Evolutionary conservation across 1,139 yeast genomes (phyloP), one percentile per base, ranked within the genome.

Genomic region (Scheffersomyces quercinus): DNA sequence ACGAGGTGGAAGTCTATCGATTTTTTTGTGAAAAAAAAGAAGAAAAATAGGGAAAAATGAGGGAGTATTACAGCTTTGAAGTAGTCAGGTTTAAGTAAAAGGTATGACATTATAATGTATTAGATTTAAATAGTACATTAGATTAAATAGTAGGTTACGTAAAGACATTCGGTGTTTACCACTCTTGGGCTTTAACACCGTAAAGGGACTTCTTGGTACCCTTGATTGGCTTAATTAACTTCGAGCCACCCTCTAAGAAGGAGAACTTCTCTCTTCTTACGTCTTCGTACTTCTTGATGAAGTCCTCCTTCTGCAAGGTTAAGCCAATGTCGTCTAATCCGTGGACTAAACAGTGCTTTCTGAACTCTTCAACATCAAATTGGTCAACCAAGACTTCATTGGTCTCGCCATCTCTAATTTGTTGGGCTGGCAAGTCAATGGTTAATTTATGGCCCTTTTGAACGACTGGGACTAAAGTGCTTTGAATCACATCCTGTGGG

Each of bases 281-380:
- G 29, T 70, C 78, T 73, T 93, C 99, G 62, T 83, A 93, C 55
- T 82, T 77, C 45, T 67, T 49, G 54, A 93, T 93, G 65, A 62
- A 81, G 44, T 81, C 81, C 69, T 88, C 97, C 72, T 90, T 90
- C 68, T 90, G 95, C 60, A 93, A 73, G 41, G 99, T 93, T 60
- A 93, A 81, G 36, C 98, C 98, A 68, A 93, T 93, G 65, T 93
- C 99, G 64, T 93, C 99, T 50, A 93, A 82, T 49, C 99, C 99
- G 55, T 93, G 89, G 47, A 91, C 75, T 57, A 93, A 79, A 65
- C 98, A 93, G 68, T 90, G 96, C 73, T 91, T 91, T 77, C 97
- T 85, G 79, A 90, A 93, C 36, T 75, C 79, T 67, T 91, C 98
- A 48, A 93, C 82, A 3, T 88, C 97, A 58, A 93, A 93, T 55